Evolutionary conservation across 2,329 filamentous ascomycete genomes (phyloP).

Genomic region (Neofusicoccum kwambonambiense): DNA sequence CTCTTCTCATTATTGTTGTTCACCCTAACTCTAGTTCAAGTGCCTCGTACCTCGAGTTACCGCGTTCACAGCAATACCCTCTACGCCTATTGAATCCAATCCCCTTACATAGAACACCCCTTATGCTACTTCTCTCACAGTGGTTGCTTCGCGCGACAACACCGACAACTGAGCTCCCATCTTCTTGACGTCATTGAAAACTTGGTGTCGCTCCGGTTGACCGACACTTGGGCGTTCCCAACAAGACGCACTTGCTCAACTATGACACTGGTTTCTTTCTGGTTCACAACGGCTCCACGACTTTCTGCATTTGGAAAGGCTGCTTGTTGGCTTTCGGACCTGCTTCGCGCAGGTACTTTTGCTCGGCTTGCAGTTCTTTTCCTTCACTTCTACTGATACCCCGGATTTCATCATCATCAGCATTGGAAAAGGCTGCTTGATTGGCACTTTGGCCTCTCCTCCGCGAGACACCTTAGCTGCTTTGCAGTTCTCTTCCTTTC

Average conservation of each 20-base stretch:
- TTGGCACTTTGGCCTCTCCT: background rate
- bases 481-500: background rate
- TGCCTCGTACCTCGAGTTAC: background rate
- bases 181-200: background rate
- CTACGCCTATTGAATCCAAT: background rate
- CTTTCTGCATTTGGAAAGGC: no score
- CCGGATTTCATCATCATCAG: background rate
- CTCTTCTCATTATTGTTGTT: background rate
- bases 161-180: background rate
- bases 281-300: background rate
- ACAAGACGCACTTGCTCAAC: background rate
- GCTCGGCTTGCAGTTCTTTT: background rate
- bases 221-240: background rate
- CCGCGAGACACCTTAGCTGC: background rate
- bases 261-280: background rate
- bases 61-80: background rate
- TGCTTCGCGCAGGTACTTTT: background rate
- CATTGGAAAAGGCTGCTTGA: background rate
- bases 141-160: no score
- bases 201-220: background rate
- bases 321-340: background rate
- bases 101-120: background rate
- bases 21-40: background rate
- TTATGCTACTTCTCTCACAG: conserved; percentile 4
- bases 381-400: background rate